These are phyloP conservation scores for Wickerhamiella galacta DNA, from an alignment of 805 yeast species.

Conservation along the genomic window DNA sequence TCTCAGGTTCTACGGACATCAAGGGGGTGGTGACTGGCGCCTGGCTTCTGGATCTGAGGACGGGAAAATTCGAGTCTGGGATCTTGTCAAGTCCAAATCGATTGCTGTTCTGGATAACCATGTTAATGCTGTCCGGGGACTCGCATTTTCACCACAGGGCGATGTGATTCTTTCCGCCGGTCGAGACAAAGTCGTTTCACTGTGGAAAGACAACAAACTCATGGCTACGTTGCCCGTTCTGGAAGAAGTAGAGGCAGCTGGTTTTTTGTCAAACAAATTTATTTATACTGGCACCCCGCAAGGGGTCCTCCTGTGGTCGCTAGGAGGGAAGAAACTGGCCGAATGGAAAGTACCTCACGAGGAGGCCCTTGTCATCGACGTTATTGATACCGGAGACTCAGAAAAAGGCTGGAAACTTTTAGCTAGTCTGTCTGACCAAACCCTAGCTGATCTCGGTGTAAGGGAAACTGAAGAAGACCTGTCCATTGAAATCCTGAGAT, in stretches of 20 bases:
- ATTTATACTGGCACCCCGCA: slow-evolving; percentile 11
- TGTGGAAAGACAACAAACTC: slow-evolving; percentile 30
- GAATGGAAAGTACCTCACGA: slow-evolving; percentile 10
- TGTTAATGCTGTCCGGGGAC: slow-evolving; percentile 69
- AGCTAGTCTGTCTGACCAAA: slow-evolving; percentile 58
- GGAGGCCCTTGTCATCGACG: slow-evolving; percentile 10
- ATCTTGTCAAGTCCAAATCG: slow-evolving; percentile 52
- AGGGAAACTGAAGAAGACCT: slow-evolving; percentile 6
- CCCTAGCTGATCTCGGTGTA: slow-evolving; percentile 37
- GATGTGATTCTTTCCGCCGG: slow-evolving; percentile 61
- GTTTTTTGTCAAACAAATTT: slow-evolving; percentile 17
- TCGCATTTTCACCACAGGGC: slow-evolving; percentile 44
- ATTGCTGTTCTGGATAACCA: slow-evolving; percentile 53
- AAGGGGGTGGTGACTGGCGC: slow-evolving; percentile 49
- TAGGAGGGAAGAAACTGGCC: slow-evolving; percentile 11
- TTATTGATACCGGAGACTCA: slow-evolving; percentile 1
- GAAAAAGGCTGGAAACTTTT: slow-evolving; percentile 6
- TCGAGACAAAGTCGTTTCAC: slow-evolving; percentile 67
- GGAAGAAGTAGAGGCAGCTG: slow-evolving; percentile 30
- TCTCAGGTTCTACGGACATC: slow-evolving; percentile 54
- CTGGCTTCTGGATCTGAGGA: slow-evolving; percentile 57
- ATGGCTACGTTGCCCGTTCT: slow-evolving; percentile 52
- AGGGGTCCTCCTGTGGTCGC: slow-evolving; percentile 10
- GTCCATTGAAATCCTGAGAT: slow-evolving; percentile 11
- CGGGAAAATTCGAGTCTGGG: slow-evolving; percentile 44